Conservation (phyloP, 2,329 filamentous ascomycete genomes). For the Nigrospora sphaerica region DNA sequence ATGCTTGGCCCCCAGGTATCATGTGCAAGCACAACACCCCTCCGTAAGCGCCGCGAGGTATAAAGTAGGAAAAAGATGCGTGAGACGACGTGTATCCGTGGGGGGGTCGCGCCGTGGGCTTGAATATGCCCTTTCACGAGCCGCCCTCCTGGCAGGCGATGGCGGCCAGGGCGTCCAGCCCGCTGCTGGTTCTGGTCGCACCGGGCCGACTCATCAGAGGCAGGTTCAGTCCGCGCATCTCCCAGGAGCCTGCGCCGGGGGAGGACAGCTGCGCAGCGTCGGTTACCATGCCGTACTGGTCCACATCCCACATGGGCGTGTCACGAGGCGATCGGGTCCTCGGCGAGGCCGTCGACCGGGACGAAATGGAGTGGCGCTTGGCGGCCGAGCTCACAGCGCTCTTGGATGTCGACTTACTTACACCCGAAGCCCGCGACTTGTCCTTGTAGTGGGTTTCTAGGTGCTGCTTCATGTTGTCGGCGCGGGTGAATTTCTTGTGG, state of each 20-base stretch:
- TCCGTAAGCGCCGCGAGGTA: neutral
- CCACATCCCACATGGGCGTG: constrained; percentile 32
- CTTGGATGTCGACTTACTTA: constrained; percentile 22
- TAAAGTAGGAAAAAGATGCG: no score
- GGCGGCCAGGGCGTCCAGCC: constrained; percentile 48
- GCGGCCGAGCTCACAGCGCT: constrained; percentile 16
- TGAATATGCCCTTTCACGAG: neutral
- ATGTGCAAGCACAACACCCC: constrained; percentile 1
- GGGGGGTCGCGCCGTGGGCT: no score
- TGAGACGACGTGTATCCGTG: no score
- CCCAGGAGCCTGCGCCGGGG: constrained; percentile 32
- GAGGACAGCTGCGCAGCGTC: constrained; percentile 26
- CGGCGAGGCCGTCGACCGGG: constrained; percentile 23
- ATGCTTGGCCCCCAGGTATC: constrained; percentile 22
- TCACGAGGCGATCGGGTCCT: constrained; percentile 18
- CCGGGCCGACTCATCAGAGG: constrained; percentile 38
- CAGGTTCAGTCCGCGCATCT: constrained; percentile 37
- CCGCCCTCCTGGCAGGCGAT: constrained; percentile 43
- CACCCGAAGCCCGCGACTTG: constrained; percentile 37
- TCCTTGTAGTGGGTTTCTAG: constrained; percentile 69
- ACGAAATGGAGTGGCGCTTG: constrained; percentile 21
- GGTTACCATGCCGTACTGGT: constrained; percentile 28
- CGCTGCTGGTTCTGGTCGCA: constrained; percentile 36
- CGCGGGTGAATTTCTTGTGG: constrained; percentile 73
- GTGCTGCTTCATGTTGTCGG: constrained; percentile 86